phyloP scores from a whole-genome alignment of 1,284 basidiomycete genomes.

The Naganishia liquefaciens region DNA sequence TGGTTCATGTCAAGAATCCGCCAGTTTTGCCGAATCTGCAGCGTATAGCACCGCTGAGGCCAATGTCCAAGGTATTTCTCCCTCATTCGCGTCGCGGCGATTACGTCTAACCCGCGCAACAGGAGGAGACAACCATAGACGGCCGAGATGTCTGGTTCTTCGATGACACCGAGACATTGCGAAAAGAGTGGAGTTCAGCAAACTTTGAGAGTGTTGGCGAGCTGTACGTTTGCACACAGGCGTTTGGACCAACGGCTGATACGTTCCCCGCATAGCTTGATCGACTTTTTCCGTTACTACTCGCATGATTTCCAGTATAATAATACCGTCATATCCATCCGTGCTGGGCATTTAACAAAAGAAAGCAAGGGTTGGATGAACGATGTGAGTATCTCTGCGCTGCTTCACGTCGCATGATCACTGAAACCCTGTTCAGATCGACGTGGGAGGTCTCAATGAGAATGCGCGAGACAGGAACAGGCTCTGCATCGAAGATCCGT shows the following conservation, averaged over 20 bases:
- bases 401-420: constrained; percentile 79
- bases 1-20: constrained; percentile 94
- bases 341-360: constrained; percentile 85
- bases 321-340: constrained; percentile 85
- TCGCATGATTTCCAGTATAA: constrained; percentile 91
- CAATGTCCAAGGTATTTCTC: constrained; percentile 65
- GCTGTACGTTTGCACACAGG: constrained; percentile 60
- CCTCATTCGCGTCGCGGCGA: constrained; percentile 33
- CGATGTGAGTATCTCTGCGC: constrained; percentile 63
- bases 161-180: constrained; percentile 86
- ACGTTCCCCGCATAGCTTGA: constrained; percentile 62
- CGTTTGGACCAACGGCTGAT: no score
- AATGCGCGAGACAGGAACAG: constrained; percentile 79
- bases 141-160: constrained; percentile 93
- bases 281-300: constrained; percentile 98
- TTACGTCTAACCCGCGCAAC: constrained; percentile 29
- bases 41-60: constrained; percentile 79
- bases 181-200: constrained; percentile 88
- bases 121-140: constrained; percentile 86
- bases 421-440: constrained; percentile 43
- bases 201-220: constrained; percentile 93
- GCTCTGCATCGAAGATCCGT: constrained; percentile 96
- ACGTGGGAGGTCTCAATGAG: constrained; percentile 63
- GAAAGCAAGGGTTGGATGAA: constrained; percentile 90
- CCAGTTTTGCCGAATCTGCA: constrained; percentile 89